Evolutionary conservation across 2,329 filamentous ascomycete species (phyloP), one percentile per base, ranked within the genome.

Genomic region (Pseudogymnoascus sp.): DNA sequence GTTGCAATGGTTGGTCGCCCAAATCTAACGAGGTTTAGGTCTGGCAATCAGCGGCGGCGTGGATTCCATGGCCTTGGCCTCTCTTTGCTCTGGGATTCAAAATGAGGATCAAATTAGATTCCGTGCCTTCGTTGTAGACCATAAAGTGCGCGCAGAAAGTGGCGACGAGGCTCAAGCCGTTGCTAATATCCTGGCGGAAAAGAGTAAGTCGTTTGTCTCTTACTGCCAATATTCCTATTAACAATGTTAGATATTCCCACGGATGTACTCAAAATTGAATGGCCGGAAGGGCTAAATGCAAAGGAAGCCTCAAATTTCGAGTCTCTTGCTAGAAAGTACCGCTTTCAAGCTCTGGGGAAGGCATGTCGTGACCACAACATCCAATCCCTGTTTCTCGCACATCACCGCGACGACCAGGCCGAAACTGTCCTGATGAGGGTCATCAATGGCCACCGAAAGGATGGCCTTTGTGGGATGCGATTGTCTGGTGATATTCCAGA

Each of bases 11-110:
- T 8, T 54, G 15, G 35, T 35, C 15, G 2, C 4, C 24, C 1
- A 33, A 37, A 4, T 33, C 37, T 60, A 40, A 65, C 36, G 26
- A 31, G 8, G 10, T 0, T 54, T 64, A 90, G 87, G 82, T 60
- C 77, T 97, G 63, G 94, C 92, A 13, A 79, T 97, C 64, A 97
- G 92, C 70, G 94, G 94, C 24, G 94, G 94, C 6, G 89, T 94
- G 39, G 94, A 99, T 74, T 97, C 93, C n/a, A 99, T 97, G 92
- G 93, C 93, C 29, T 79, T 99, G 63, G 91, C 92, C 61, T 85
- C 79, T 63, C 81, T 97, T 36, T 90, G 89, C 71, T 80, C 79
- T 58, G 50, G 68, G 81, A 36, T 73, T 74, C 58, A 61, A 59
- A 33, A 9, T 15, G 24, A 62, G 31, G 31, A 36, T 58, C 58